Percentiles rank a stretch among this genome's conserved stretches.
These are phyloP conservation scores for Aspergillus luchuensis DNA, from an alignment of 2,329 filamentous ascomycete species.

Conservation along the genomic window DNA sequence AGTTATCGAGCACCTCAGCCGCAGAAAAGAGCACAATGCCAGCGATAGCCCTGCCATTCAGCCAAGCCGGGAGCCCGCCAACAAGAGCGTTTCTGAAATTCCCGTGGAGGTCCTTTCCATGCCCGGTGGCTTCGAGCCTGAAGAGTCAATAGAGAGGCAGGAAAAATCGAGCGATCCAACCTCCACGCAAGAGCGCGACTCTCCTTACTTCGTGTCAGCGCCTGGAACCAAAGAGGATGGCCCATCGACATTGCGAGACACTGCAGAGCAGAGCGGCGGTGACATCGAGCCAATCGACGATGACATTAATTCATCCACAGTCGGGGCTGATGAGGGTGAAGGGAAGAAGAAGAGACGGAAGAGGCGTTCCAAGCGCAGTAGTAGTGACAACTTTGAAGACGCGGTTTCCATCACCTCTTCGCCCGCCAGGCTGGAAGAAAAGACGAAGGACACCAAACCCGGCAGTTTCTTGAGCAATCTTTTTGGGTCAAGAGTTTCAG, in stretches of 20 bases:
- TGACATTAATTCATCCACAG: slow-evolving; percentile 7
- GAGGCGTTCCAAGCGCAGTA: slow-evolving; percentile 30
- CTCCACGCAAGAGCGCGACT: neutral
- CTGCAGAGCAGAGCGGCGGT: slow-evolving; percentile 23
- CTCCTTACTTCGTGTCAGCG: slow-evolving; percentile 27
- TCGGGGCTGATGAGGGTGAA: slow-evolving; percentile 21
- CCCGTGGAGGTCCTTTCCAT: slow-evolving; percentile 32
- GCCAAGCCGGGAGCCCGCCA: neutral
- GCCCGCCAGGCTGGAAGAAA: slow-evolving; percentile 35
- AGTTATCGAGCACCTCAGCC: slow-evolving; percentile 29
- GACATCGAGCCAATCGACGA: slow-evolving; percentile 26
- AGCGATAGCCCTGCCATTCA: neutral
- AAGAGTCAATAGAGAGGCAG: slow-evolving; percentile 7
- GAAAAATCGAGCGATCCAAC: slow-evolving; percentile 4
- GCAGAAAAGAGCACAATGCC: slow-evolving; percentile 12
- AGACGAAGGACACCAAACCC: slow-evolving; percentile 35
- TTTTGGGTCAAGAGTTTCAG: slow-evolving; percentile 41
- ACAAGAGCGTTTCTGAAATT: slow-evolving; percentile 15
- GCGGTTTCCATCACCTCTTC: slow-evolving; percentile 38
- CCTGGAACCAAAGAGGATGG: slow-evolving; percentile 13
- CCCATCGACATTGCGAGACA: slow-evolving; percentile 20
- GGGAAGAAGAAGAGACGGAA: slow-evolving; percentile 32
- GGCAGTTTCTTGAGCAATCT: slow-evolving; percentile 40
- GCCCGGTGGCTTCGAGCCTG: slow-evolving; percentile 35
- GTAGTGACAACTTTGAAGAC: slow-evolving; percentile 38